Conservation (phyloP, 345 rosid genomes). For the Linum trigynum region DNA sequence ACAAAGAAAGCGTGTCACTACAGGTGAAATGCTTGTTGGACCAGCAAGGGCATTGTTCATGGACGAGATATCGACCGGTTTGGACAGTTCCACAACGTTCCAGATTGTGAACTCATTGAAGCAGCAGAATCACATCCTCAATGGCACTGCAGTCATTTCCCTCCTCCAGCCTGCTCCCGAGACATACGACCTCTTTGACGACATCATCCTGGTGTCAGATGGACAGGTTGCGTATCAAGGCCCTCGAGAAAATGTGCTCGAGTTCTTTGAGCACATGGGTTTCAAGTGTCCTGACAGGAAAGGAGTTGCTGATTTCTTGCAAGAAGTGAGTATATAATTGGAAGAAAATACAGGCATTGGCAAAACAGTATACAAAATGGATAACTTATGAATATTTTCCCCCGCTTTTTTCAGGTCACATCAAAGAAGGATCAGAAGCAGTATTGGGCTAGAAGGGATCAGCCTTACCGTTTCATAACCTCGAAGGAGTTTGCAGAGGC, state of each 20-base stretch:
- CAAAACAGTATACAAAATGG: not conserved
- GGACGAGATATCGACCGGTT: slow-evolving; percentile 4
- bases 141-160: slow-evolving; percentile 1
- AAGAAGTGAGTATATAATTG: slow-evolving; percentile 1
- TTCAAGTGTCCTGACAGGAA: slow-evolving; percentile 5
- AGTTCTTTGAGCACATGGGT: slow-evolving; percentile 5
- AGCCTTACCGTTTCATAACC: not conserved
- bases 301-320: slow-evolving; percentile 3
- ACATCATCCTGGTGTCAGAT: not conserved
- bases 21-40: not conserved
- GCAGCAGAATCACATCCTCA: not conserved
- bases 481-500: slow-evolving; percentile 1
- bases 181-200: slow-evolving; percentile 4
- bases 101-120: slow-evolving; percentile 4
- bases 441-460: slow-evolving; percentile 2
- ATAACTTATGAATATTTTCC: not conserved
- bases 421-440: slow-evolving; percentile 3
- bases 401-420: not conserved
- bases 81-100: slow-evolving; percentile 3
- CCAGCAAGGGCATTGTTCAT: slow-evolving; percentile 3
- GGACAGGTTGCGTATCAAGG: not conserved
- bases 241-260: slow-evolving; percentile 1
- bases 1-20: slow-evolving; percentile 3
- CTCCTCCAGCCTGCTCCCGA: slow-evolving; percentile 6
- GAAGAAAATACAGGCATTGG: not conserved